These are phyloP conservation scores for Garcileccinum viscosum DNA, from an alignment of 1,284 basidiomycete species.

Conservation along the genomic window DNA sequence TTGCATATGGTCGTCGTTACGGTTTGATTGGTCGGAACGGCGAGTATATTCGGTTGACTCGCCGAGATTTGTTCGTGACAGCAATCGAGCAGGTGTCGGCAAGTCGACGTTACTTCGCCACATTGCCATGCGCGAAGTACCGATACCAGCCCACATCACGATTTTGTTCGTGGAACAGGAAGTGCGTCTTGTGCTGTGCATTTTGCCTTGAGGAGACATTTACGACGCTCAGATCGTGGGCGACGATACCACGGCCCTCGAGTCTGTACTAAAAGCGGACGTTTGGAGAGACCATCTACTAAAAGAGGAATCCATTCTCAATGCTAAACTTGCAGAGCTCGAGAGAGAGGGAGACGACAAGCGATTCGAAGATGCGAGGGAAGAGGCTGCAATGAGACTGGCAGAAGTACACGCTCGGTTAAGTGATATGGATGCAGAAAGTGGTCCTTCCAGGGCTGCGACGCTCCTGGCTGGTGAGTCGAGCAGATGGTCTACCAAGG, in stretches of 20 bases:
- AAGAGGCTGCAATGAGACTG: slow-evolving; percentile 86
- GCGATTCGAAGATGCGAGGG: slow-evolving; percentile 79
- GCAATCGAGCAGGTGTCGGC: slow-evolving; percentile 74
- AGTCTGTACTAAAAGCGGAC: slow-evolving; percentile 95
- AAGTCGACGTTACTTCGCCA: slow-evolving; percentile 98
- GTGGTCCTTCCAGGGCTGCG: slow-evolving; percentile 92
- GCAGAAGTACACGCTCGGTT: slow-evolving; percentile 91
- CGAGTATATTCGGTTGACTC: slow-evolving; percentile 25
- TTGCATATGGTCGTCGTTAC: slow-evolving; percentile 89
- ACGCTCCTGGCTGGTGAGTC: slow-evolving; percentile 81
- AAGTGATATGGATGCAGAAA: slow-evolving; percentile 98
- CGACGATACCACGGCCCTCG: slow-evolving; percentile 91
- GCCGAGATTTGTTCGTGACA: neutral
- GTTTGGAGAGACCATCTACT: slow-evolving; percentile 93
- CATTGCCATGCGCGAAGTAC: slow-evolving; percentile 94
- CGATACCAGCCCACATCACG: slow-evolving; percentile 92
- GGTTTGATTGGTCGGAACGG: slow-evolving; percentile 87
- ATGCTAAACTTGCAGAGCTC: slow-evolving; percentile 74
- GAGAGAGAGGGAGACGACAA: slow-evolving; percentile 79
- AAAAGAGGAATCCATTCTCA: slow-evolving; percentile 80
- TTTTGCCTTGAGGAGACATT: slow-evolving; percentile 4
- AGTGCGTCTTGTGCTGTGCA: slow-evolving; percentile 46
- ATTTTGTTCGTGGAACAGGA: slow-evolving; percentile 99
- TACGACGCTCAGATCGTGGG: slow-evolving; percentile 71
- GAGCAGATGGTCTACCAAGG: neutral